These are phyloP conservation scores for Zopfia rhizophila DNA, from an alignment of 2,329 filamentous ascomycete genomes.

Conservation along the genomic window DNA sequence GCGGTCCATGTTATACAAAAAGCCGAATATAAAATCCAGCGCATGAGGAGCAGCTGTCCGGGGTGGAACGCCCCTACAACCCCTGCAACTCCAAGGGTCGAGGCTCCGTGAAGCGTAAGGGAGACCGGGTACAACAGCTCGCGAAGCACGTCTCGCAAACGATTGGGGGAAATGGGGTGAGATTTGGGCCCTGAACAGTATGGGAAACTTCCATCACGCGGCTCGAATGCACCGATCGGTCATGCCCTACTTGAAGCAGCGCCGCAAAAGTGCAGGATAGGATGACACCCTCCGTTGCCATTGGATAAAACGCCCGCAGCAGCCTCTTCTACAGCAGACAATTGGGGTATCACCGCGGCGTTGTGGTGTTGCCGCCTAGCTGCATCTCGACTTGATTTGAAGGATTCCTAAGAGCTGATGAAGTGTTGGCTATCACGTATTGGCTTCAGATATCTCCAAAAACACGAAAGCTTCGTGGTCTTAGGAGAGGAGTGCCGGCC, in stretches of 20 bases:
- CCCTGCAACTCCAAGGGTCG: constrained; percentile 22
- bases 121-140: constrained; percentile 18
- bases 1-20: constrained; percentile 21
- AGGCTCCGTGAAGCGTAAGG: constrained; percentile 22
- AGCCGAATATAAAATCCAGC: constrained; percentile 20
- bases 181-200: constrained; percentile 15
- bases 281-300: constrained; percentile 16
- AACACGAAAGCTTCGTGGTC: no score
- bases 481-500: no score
- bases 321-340: no score
- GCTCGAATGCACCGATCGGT: constrained; percentile 9
- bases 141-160: constrained; percentile 22
- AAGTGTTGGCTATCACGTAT: no score
- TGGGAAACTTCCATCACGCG: constrained; percentile 26
- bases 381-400: no score
- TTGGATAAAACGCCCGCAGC: constrained; percentile 25
- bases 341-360: no score
- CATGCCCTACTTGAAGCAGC: constrained; percentile 15
- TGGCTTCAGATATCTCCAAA: no score
- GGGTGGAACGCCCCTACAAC: constrained; percentile 8
- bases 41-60: constrained; percentile 14
- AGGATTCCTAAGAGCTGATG: no score
- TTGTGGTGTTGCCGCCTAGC: no score
- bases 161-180: constrained; percentile 29
- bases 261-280: not conserved